Conservation (phyloP, 306 rosid genomes). For the Sechiopsis laciniata region DNA sequence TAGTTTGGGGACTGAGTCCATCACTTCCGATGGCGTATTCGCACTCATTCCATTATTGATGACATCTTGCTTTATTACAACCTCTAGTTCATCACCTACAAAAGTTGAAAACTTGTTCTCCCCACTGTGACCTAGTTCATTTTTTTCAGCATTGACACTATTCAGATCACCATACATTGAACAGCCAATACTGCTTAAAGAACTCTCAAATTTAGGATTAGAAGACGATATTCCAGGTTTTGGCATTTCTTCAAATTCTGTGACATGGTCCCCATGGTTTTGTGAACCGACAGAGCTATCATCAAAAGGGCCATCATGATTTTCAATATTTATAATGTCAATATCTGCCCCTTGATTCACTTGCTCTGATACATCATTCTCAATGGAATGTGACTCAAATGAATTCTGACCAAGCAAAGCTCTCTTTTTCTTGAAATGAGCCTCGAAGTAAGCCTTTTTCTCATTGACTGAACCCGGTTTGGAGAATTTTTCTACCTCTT, state of each 20-base stretch:
- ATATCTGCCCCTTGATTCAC: conserved; percentile 33
- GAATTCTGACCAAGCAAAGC: conserved; percentile 38
- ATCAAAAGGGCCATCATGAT: conserved; percentile 27
- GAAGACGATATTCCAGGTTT: conserved; percentile 33
- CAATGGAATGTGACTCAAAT: conserved; percentile 26
- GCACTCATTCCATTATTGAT: not conserved
- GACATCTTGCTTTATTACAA: conserved; percentile 5
- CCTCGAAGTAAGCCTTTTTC: conserved; percentile 70
- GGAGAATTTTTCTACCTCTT: conserved; percentile 71
- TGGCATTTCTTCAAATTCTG: conserved; percentile 34
- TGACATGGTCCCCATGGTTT: conserved; percentile 30
- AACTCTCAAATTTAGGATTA: conserved; percentile 27
- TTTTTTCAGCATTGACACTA: conserved; percentile 30
- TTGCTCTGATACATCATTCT: conserved; percentile 35
- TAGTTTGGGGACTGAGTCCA: conserved; percentile 25
- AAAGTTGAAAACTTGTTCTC: conserved; percentile 21
- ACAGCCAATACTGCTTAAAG: conserved; percentile 15
- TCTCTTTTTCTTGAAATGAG: conserved; percentile 68
- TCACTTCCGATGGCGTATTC: conserved; percentile 29
- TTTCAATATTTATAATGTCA: conserved; percentile 37
- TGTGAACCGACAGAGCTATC: conserved; percentile 42
- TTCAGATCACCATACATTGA: conserved; percentile 23
- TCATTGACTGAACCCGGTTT: conserved; percentile 64
- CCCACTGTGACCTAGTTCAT: conserved; percentile 28
- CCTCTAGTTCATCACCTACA: conserved; percentile 19